phyloP scores from a whole-genome alignment of 345 rosid genomes.

The Arabis alpina region DNA sequence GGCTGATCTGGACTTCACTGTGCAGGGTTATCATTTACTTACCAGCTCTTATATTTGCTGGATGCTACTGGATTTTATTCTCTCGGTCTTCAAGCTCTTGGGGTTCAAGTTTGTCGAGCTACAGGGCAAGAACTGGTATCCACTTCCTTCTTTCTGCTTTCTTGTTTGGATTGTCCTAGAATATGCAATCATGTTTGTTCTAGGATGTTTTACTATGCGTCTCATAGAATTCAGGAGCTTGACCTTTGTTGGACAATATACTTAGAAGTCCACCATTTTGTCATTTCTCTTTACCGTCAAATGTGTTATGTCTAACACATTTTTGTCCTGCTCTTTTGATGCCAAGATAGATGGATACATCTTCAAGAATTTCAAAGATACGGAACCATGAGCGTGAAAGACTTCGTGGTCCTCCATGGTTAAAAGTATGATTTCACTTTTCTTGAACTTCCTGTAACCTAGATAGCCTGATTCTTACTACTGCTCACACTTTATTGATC shows the following conservation, averaged over 20 bases:
- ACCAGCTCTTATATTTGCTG: conserved; percentile 88
- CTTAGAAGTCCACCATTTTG: not conserved
- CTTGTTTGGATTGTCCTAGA: not conserved
- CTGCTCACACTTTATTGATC: conserved; percentile 21
- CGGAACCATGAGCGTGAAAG: conserved; percentile 88
- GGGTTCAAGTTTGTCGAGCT: conserved; percentile 97
- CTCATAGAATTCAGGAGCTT: conserved; percentile 1
- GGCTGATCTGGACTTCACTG: conserved; percentile 36
- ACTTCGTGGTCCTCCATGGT: conserved; percentile 95
- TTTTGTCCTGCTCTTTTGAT: conserved; percentile 36
- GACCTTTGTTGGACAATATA: not conserved
- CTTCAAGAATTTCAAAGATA: conserved; percentile 96
- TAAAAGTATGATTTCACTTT: conserved; percentile 62
- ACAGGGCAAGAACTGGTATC: conserved; percentile 98
- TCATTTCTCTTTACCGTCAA: not conserved
- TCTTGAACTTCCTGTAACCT: not conserved
- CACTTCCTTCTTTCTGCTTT: conserved; percentile 26
- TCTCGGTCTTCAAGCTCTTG: conserved; percentile 87
- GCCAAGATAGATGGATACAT: conserved; percentile 93
- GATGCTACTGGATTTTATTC: conserved; percentile 98
- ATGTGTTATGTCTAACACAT: conserved; percentile 21
- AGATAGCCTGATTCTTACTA: conserved; percentile 16
- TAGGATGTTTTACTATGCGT: conserved; percentile 8
- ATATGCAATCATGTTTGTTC: conserved; percentile 5
- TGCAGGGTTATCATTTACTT: conserved; percentile 91